Evolutionary conservation across 176 grass and related monocot species (phyloP), one percentile per base, ranked within the genome.

Genomic region (maize (Zea mays)): DNA sequence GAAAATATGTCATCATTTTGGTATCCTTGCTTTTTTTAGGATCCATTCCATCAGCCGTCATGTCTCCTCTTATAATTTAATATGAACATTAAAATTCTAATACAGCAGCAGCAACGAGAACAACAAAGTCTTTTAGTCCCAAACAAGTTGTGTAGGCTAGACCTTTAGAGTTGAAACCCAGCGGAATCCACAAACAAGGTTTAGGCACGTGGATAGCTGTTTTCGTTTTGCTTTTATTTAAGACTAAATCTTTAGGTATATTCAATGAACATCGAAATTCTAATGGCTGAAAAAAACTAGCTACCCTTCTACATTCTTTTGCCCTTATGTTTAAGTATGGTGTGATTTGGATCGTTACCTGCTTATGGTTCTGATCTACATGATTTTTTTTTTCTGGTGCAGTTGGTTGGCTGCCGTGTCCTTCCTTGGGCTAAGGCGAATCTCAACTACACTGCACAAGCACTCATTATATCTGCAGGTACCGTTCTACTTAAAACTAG

Each of bases 381-480:
- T 73, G 15, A 39, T 47, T 47, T 47, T 52, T 47, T 52, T 54
- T 35, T 62, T 72, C 3, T 83, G 9, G 27, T 55, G 65, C 84
- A 98, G 95, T 81, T 98, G 85, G 84, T 98, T 75, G 91, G 71
- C 70, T 98, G 95, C 71, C 95, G 91, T 73, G 86, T 82, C 43
- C 83, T 98, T 86, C 95, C 95, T 21, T 98, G 95, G 95, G 95
- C 95, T 62, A 98, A 92, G 85, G 74, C 85, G 49, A 98, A 98
- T 85, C 95, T 98, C 19, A 98, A 94, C 65, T 88, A 98, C 85
- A 98, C 89, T 44, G 95, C 95, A 81, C 95, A 98, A 69, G 77
- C 95, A 27, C 87, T 98, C 65, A 98, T 98, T 55, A 98, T 98
- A 88, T 92, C 95, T 6, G 87, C 91, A 86, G 95, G 95, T 98